Percentiles rank a stretch among this genome's conserved stretches.
Conservation (phyloP, 768 basidiomycete species). For the Neoboletus brunneissimus region DNA sequence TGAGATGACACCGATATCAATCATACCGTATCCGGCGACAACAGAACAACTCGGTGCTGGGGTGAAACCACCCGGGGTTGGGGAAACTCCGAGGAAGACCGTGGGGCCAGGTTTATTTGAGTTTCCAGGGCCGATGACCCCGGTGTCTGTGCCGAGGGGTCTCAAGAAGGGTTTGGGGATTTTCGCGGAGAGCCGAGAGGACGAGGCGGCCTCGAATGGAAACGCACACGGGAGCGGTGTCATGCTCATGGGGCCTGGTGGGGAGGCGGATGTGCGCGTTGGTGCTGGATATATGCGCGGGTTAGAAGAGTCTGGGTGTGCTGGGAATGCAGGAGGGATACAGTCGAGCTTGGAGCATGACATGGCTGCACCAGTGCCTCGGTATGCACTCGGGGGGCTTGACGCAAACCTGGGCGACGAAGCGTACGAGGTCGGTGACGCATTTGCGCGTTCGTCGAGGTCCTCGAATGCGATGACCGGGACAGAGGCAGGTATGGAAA, state of each 20-base stretch:
- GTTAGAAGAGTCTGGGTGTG: slow-evolving; percentile 5
- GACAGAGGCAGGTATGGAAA: slow-evolving; percentile 9
- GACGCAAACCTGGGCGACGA: background rate
- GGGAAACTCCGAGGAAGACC: slow-evolving; percentile 21
- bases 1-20: slow-evolving; percentile 21
- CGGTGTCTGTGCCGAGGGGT: slow-evolving; percentile 13
- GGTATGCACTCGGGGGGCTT: slow-evolving; percentile 10
- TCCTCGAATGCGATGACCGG: slow-evolving; percentile 9
- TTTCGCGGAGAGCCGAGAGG: slow-evolving; percentile 5
- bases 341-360: slow-evolving; percentile 5
- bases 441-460: slow-evolving; percentile 8
- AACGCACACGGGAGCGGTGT: background rate
- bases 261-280: background rate
- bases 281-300: slow-evolving; percentile 26
- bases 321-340: background rate
- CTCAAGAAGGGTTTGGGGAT: slow-evolving; percentile 9
- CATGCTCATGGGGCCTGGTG: slow-evolving; percentile 4
- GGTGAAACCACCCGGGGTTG: slow-evolving; percentile 1
- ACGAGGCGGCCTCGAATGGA: background rate
- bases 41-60: slow-evolving; percentile 4
- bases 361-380: slow-evolving; percentile 20
- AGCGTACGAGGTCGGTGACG: background rate
- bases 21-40: slow-evolving; percentile 19
- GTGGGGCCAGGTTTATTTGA: slow-evolving; percentile 4
- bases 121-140: slow-evolving; percentile 22